These are phyloP conservation scores for Simmondsia chinensis DNA, from an alignment of 148 eudicot species.

Conservation along the genomic window DNA sequence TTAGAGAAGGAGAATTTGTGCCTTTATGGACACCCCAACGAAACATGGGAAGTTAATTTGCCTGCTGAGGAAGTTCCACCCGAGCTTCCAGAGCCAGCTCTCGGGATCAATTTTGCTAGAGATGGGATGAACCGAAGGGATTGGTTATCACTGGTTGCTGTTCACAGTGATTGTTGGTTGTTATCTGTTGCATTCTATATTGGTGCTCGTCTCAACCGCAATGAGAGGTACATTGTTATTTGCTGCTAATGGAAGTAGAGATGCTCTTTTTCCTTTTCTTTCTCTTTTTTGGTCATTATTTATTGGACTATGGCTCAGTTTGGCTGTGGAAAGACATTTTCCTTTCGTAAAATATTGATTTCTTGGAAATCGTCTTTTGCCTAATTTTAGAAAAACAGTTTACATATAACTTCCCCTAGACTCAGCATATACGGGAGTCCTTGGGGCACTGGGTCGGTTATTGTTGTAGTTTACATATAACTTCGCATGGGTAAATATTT, in stretches of 20 bases:
- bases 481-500: too few species aligned
- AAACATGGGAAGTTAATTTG: slow-evolving; percentile 75
- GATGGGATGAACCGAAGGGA: slow-evolving; percentile 84
- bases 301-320: too few species aligned
- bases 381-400: too few species aligned
- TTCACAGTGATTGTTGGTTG: slow-evolving; percentile 89
- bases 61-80: slow-evolving; percentile 95
- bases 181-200: slow-evolving; percentile 84
- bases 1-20: slow-evolving; percentile 85
- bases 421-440: too few species aligned
- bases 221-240: slow-evolving; percentile 44
- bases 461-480: too few species aligned
- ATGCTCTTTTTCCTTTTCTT: too few species aligned
- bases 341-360: too few species aligned
- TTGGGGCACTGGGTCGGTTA: too few species aligned
- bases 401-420: too few species aligned
- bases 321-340: too few species aligned
- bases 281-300: too few species aligned
- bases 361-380: too few species aligned
- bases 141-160: slow-evolving; percentile 84
- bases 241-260: not conserved
- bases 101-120: slow-evolving; percentile 87
- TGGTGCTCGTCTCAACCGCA: slow-evolving; percentile 70
- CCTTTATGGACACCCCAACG: slow-evolving; percentile 74
- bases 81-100: slow-evolving; percentile 95